Evolutionary conservation across 441 rosid species (phyloP).

Genomic region (Gossypium aridum): DNA sequence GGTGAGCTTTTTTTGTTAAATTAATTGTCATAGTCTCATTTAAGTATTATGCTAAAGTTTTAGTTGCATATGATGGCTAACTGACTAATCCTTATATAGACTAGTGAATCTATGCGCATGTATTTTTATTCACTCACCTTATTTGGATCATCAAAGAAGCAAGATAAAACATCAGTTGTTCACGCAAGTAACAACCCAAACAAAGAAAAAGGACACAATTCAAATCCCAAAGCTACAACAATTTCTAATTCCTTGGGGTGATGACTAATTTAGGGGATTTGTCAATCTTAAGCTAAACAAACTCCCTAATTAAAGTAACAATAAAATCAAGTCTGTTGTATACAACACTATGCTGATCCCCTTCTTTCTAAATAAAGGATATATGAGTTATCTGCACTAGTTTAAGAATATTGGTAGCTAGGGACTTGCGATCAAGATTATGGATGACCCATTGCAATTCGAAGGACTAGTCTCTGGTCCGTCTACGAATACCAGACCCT

Average conservation of each 20-base stretch:
- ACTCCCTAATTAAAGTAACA: neutral
- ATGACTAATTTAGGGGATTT: neutral
- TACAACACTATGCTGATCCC: neutral
- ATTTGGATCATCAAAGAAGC: neutral
- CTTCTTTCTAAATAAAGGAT: neutral
- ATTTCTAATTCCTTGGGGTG: neutral
- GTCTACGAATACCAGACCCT: neutral
- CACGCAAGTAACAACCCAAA: neutral
- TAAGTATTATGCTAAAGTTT: neutral
- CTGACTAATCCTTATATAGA: neutral
- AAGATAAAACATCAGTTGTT: neutral
- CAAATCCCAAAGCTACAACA: neutral
- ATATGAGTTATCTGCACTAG: neutral
- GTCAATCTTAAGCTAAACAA: neutral
- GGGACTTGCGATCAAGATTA: neutral
- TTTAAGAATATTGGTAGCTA: neutral
- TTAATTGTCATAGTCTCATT: constrained; percentile 6
- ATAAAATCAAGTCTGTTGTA: neutral
- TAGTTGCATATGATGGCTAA: neutral
- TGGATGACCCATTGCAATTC: neutral
- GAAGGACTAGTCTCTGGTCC: neutral
- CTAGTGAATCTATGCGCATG: neutral
- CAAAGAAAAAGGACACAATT: neutral
- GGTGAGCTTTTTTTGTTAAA: constrained; percentile 44
- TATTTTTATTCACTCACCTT: neutral